Conservation (phyloP, 768 basidiomycete species). For the Rhodocollybia butyracea region DNA sequence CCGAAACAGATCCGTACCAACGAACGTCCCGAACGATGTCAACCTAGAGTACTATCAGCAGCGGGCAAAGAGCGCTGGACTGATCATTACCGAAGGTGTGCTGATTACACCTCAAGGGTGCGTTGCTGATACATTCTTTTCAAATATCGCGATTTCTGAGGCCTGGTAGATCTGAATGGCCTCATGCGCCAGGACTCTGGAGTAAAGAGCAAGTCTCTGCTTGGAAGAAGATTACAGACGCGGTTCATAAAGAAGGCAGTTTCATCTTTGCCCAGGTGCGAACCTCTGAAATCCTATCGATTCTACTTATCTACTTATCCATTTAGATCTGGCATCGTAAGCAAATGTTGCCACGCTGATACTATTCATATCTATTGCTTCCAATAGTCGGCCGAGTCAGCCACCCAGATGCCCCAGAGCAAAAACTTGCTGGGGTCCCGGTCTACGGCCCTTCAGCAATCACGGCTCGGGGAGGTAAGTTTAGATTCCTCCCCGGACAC, state of each 20-base stretch:
- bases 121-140: background rate
- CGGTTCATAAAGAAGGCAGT: constrained; percentile 43
- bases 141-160: background rate
- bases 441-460: constrained; percentile 25
- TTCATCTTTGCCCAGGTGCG: constrained; percentile 42
- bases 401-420: constrained; percentile 25
- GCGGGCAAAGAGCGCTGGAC: constrained; percentile 33
- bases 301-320: background rate
- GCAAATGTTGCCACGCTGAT: background rate
- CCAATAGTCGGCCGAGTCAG: constrained; percentile 19
- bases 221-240: constrained; percentile 45
- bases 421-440: constrained; percentile 21
- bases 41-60: constrained; percentile 41
- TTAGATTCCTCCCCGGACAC: constrained; percentile 19
- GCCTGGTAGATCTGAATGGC: constrained; percentile 36
- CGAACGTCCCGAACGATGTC: constrained; percentile 33
- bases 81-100: constrained; percentile 38
- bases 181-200: constrained; percentile 45
- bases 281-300: background rate
- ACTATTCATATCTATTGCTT: background rate
- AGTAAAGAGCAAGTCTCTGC: constrained; percentile 37
- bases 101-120: constrained; percentile 42
- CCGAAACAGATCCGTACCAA: constrained; percentile 33
- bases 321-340: constrained; percentile 10
- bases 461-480: constrained; percentile 25